phyloP scores from a whole-genome alignment of 2,329 filamentous ascomycete genomes.

The Cryphonectria radicalis region DNA sequence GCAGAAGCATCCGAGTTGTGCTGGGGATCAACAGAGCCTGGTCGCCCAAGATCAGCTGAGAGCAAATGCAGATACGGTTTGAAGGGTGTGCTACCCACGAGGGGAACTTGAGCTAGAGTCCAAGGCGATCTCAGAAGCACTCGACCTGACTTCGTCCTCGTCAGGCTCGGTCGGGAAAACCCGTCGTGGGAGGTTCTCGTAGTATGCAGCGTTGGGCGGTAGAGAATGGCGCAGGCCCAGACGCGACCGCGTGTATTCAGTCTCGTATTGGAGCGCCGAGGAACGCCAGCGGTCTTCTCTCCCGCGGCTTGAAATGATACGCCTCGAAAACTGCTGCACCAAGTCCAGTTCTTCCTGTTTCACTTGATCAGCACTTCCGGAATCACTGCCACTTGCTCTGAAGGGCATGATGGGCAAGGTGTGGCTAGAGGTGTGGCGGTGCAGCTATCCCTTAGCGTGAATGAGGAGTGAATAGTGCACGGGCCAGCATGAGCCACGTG shows the following conservation, averaged over 20 bases:
- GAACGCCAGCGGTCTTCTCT: not conserved
- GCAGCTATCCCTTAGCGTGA: not conserved
- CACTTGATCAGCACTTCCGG: not conserved
- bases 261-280: constrained; percentile 1
- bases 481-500: not conserved
- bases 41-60: not conserved
- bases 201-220: too few species aligned
- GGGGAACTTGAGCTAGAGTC: not conserved
- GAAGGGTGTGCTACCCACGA: not conserved
- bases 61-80: not conserved
- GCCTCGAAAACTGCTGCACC: not conserved
- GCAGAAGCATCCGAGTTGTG: not conserved
- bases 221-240: not conserved
- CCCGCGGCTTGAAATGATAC: not conserved
- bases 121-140: not conserved
- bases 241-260: not conserved
- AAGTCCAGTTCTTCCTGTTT: not conserved
- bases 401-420: constrained; percentile 2
- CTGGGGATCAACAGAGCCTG: not conserved
- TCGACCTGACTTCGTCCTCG: not conserved
- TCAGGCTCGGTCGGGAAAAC: not conserved
- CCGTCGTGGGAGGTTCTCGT: not conserved
- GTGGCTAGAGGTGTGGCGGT: not conserved
- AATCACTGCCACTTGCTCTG: not conserved
- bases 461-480: not conserved